These are phyloP conservation scores for Lindgomyces ingoldianus DNA, from an alignment of 495 filamentous ascomycete species.

Conservation along the genomic window DNA sequence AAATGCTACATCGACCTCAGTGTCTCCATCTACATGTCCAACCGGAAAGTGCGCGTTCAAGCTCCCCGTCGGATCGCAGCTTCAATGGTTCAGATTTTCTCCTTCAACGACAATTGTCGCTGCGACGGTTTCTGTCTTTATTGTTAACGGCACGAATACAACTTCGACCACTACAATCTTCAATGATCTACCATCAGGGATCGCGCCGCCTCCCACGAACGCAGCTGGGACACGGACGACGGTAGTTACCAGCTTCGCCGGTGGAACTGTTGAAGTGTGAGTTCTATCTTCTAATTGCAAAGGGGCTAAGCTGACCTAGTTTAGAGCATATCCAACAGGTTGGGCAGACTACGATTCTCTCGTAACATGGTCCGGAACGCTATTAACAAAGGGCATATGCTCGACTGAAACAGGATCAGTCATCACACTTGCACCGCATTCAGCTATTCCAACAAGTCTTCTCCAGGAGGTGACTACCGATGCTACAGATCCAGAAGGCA, in stretches of 20 bases:
- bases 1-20: not conserved
- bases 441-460: not conserved
- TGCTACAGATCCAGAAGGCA: not conserved
- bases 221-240: not conserved
- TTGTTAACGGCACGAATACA: not conserved
- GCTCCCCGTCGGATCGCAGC: not conserved
- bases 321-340: not conserved
- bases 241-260: not conserved
- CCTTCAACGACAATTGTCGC: not conserved
- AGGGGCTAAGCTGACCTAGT: not conserved
- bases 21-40: not conserved
- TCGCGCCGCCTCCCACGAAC: not conserved
- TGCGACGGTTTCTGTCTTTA: not conserved
- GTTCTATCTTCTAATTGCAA: not conserved
- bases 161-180: not conserved
- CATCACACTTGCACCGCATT: not conserved
- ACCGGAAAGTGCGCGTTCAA: too few relatives aligned
- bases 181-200: not conserved
- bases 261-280: not conserved
- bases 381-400: not conserved
- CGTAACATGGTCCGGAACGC: not conserved
- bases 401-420: not conserved
- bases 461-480: not conserved
- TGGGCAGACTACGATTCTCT: not conserved
- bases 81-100: not conserved